Base-by-base conservation (phyloP, 176 grass and related monocot species). In the Raddia distichophylla region DNA sequence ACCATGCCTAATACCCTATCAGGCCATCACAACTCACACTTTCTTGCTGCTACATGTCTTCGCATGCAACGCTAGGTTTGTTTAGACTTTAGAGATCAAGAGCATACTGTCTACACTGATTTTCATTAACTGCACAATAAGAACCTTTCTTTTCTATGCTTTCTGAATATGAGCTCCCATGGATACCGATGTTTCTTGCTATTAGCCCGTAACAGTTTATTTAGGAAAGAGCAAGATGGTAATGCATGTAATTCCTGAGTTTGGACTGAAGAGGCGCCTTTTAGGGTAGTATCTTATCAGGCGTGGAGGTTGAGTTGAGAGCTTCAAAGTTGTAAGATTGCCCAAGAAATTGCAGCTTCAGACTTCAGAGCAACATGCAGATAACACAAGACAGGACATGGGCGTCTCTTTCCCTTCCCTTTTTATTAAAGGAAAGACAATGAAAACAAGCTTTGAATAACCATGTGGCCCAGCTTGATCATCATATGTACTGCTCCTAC, bases 391-490 rank as follows among this genome's bases (percentile, higher is more conserved):
- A 69, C 71, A 82, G 78, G 86, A 63, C 79, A 72, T 72, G 66
- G 80, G 80, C 79, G 53, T 17, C 49, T 60, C 40, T 57, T 69
- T 69, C 43, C 49, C 20, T 6, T 34, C 8, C 37, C 56, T 15
- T 71, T 50, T 59, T 4, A 9, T 47, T 35, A 27, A 20, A 34
- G 18, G 12, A 81, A 54, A 57, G 75, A 63, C 37, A 71, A 58
- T 49, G 74, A 77, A 77, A 72, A 42, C 48, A 49, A 20, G 72
- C 45, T 52, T 54, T 82, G 33, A 54, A 70, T 64, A 57, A 9
- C 80, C 86, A 88, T 78, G 60, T 79, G 60, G 60, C 60, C 51
- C 43, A 67, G 68, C 75, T 79, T 79, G 60, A 74, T 79, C 50
- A 22, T 33, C 40, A 22, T 33, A 48, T 53, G 15, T 34, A 35